Evolutionary conservation across 164 flowering plant species (phyloP).

Genomic region (Houttuynia cordata): DNA sequence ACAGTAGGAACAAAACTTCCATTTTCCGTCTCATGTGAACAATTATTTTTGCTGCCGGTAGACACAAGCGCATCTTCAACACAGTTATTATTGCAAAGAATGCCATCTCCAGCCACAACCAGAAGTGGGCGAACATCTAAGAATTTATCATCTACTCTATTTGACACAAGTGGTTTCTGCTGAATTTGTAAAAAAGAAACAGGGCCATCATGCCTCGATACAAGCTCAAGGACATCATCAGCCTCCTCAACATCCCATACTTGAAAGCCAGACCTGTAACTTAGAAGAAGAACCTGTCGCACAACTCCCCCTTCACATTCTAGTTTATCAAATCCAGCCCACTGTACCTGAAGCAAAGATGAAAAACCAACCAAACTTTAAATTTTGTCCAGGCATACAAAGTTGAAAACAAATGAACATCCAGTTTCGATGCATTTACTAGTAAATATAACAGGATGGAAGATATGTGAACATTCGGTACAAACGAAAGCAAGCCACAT

Average conservation of each 20-base stretch:
- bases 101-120: constrained; percentile 47
- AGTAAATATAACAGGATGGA: too few relatives aligned
- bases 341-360: constrained; percentile 32
- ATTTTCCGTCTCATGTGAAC: constrained; percentile 24
- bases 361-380: background rate
- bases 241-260: constrained; percentile 85
- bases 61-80: constrained; percentile 23
- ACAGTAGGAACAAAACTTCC: constrained; percentile 32
- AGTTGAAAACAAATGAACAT: too few relatives aligned
- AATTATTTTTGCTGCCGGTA: constrained; percentile 22
- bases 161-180: constrained; percentile 38
- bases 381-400: too few relatives aligned
- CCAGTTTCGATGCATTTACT: too few relatives aligned
- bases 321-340: constrained; percentile 84
- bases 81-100: constrained; percentile 19
- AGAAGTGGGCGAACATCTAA: constrained; percentile 50
- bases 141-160: constrained; percentile 39
- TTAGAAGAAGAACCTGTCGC: constrained; percentile 54
- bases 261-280: constrained; percentile 68
- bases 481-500: too few relatives aligned
- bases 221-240: constrained; percentile 54
- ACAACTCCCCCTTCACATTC: constrained; percentile 29
- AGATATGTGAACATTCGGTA: too few relatives aligned
- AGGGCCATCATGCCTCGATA: constrained; percentile 56
- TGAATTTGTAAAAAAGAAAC: constrained; percentile 65